Evolutionary conservation across 1,139 yeast genomes (phyloP).

Genomic region (Taphrina sp.): DNA sequence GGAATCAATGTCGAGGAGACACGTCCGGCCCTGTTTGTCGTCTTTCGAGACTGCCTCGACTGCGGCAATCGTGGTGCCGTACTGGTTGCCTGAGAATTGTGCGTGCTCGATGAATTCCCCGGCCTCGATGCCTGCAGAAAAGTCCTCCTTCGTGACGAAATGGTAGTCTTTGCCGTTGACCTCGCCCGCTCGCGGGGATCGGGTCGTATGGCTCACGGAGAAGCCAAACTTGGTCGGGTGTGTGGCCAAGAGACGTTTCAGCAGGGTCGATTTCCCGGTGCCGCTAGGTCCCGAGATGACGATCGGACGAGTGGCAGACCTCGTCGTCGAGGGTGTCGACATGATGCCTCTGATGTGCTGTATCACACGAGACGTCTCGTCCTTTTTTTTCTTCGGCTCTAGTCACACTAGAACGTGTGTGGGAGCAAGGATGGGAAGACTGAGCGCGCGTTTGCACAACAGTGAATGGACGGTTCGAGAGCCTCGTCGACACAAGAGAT

Average conservation of each 20-base stretch:
- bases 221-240: slow-evolving; percentile 87
- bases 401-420: no score
- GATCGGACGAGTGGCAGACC: slow-evolving; percentile 62
- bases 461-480: no score
- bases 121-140: slow-evolving; percentile 69
- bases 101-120: slow-evolving; percentile 95
- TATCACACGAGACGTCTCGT: no score
- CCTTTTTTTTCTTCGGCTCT: no score
- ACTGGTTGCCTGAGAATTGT: slow-evolving; percentile 93
- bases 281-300: slow-evolving; percentile 98
- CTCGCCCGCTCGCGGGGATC: slow-evolving; percentile 90
- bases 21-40: slow-evolving; percentile 55
- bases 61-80: slow-evolving; percentile 86
- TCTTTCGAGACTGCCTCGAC: slow-evolving; percentile 67
- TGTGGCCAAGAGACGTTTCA: slow-evolving; percentile 85
- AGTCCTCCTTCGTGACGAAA: slow-evolving; percentile 74
- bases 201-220: slow-evolving; percentile 85
- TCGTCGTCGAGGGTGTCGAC: no score
- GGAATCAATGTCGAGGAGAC: slow-evolving; percentile 96
- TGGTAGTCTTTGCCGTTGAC: slow-evolving; percentile 84
- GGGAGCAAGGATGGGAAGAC: no score
- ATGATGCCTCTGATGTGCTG: no score
- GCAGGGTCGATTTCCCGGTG: slow-evolving; percentile 90
- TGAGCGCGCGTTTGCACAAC: no score
- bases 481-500: no score